A percentile compares a stretch with the other conserved stretches of the same genome.
Conservation (phyloP, 768 basidiomycete genomes). For the Suillus sp. region DNA sequence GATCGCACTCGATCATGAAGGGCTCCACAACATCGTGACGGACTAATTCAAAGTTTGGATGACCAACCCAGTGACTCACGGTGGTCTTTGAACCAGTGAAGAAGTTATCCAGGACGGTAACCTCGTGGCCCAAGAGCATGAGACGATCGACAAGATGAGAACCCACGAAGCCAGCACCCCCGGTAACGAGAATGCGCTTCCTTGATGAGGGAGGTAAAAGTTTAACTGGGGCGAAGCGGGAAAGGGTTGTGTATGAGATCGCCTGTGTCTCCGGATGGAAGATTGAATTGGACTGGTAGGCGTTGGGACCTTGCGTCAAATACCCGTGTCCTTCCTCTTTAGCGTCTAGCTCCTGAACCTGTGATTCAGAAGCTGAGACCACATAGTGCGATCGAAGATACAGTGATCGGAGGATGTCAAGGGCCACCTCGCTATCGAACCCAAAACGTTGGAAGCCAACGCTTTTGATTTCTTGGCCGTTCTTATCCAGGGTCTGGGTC, state of each 20-base stretch:
- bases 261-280: slow-evolving; percentile 77
- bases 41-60: slow-evolving; percentile 98
- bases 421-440: slow-evolving; percentile 82
- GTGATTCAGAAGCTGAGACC: slow-evolving; percentile 40
- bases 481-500: slow-evolving; percentile 71
- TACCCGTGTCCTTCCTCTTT: slow-evolving; percentile 50
- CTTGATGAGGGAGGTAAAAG: slow-evolving; percentile 74
- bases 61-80: slow-evolving; percentile 93
- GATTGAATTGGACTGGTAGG: slow-evolving; percentile 84
- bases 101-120: slow-evolving; percentile 97
- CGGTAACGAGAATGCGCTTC: slow-evolving; percentile 93
- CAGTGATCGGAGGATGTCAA: slow-evolving; percentile 82
- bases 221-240: slow-evolving; percentile 91
- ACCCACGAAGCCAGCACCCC: slow-evolving; percentile 99
- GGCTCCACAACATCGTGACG: slow-evolving; percentile 97
- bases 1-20: slow-evolving; percentile 98
- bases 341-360: slow-evolving; percentile 40
- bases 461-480: slow-evolving; percentile 69
- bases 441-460: slow-evolving; percentile 89
- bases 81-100: slow-evolving; percentile 99
- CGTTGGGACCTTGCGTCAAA: slow-evolving; percentile 49
- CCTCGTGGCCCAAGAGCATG: slow-evolving; percentile 97
- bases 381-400: slow-evolving; percentile 86
- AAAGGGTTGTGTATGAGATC: slow-evolving; percentile 91
- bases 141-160: slow-evolving; percentile 97